phyloP scores from a whole-genome alignment of 140 eudicot genomes.

The Flaveria floridana region DNA sequence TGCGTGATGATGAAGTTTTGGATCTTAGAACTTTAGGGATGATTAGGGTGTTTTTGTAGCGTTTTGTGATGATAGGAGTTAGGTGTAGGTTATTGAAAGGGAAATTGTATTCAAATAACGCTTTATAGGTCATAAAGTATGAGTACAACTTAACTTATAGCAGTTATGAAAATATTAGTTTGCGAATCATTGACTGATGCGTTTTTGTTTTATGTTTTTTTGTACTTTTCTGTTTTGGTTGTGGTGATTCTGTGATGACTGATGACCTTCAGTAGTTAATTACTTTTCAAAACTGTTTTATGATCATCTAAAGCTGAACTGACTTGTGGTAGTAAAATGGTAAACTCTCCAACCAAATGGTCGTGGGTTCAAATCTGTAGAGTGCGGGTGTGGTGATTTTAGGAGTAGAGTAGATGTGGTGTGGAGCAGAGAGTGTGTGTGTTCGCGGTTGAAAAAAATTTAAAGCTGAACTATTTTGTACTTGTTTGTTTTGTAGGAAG shows the following conservation, averaged over 20 bases:
- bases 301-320: slow-evolving; percentile 9
- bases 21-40: slow-evolving; percentile 27
- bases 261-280: neutral
- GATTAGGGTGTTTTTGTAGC: neutral
- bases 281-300: neutral
- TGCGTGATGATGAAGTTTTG: slow-evolving; percentile 19
- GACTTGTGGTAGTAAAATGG: neutral
- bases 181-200: neutral
- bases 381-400: too few species aligned
- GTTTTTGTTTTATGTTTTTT: neutral
- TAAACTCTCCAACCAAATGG: too few species aligned
- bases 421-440: too few species aligned
- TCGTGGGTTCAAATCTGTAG: too few species aligned
- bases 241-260: neutral
- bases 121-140: slow-evolving; percentile 1
- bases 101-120: slow-evolving; percentile 17
- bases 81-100: slow-evolving; percentile 10
- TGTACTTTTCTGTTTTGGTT: neutral
- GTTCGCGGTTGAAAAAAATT: too few species aligned
- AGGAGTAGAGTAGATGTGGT: too few species aligned
- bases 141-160: neutral
- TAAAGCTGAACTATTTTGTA: neutral
- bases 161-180: neutral
- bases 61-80: neutral
- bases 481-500: slow-evolving; percentile 25